phyloP scores from a whole-genome alignment of 1,284 basidiomycete genomes.

The Cryptococcus floricola region DNA sequence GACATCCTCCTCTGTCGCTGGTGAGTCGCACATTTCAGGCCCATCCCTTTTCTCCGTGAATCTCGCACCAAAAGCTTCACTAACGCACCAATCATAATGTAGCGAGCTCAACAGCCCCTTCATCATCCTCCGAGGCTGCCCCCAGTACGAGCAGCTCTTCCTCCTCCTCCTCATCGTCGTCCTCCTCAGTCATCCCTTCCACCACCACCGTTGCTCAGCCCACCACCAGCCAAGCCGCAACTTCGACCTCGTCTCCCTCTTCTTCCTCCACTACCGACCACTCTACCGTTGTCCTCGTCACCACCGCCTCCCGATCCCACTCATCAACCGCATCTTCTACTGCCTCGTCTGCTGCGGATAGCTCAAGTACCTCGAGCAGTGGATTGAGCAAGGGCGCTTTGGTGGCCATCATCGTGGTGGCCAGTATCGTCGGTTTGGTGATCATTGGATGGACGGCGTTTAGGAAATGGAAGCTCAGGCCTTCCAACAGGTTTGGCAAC shows the following conservation, averaged over 20 bases:
- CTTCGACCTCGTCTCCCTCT: not conserved
- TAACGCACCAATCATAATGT: not conserved
- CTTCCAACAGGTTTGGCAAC: slow-evolving; percentile 71
- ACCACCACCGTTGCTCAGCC: slow-evolving; percentile 2
- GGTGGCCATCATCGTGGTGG: slow-evolving; percentile 68
- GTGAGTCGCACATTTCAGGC: not conserved
- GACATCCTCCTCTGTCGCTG: not conserved
- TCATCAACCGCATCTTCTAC: slow-evolving; percentile 12
- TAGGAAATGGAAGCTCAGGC: slow-evolving; percentile 84
- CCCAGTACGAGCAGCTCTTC: not conserved
- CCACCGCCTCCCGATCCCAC: slow-evolving; percentile 15
- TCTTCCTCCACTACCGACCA: slow-evolving; percentile 7
- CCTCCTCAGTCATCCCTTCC: slow-evolving; percentile 4
- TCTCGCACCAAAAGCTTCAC: not conserved
- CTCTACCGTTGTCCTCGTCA: slow-evolving; percentile 19
- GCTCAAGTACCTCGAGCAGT: slow-evolving; percentile 15
- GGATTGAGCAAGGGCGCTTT: slow-evolving; percentile 57
- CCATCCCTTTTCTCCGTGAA: too few relatives aligned
- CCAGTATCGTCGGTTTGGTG: slow-evolving; percentile 62
- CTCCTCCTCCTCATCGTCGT: slow-evolving; percentile 1
- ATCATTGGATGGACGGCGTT: slow-evolving; percentile 77
- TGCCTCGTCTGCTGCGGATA: slow-evolving; percentile 15
- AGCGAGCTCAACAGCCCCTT: not conserved
- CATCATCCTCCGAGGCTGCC: not conserved
- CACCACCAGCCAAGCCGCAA: slow-evolving; percentile 1